phyloP scores from a whole-genome alignment of 1,139 yeast species.

The Suhomyces yuchorum region DNA sequence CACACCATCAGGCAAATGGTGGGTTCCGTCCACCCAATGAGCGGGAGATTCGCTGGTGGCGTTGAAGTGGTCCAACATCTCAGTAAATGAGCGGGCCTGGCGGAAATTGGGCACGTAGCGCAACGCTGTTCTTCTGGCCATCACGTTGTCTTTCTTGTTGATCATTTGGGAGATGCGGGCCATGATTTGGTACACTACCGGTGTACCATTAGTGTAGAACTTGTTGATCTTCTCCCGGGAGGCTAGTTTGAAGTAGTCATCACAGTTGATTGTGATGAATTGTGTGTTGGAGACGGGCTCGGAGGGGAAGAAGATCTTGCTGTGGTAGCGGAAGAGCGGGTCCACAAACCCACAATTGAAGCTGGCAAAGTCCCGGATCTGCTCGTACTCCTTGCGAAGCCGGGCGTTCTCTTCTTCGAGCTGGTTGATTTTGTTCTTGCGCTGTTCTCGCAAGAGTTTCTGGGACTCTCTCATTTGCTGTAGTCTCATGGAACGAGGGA shows the following conservation, averaged over 20 bases:
- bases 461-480: constrained; percentile 15
- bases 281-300: neutral
- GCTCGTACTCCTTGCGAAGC: constrained; percentile 4
- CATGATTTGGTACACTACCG: neutral
- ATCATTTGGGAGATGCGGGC: constrained; percentile 1
- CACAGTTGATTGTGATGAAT: neutral
- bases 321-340: neutral
- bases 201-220: constrained; percentile 8
- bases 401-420: constrained; percentile 10
- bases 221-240: constrained; percentile 7
- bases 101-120: constrained; percentile 6
- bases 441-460: constrained; percentile 11
- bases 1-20: constrained; percentile 9
- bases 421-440: constrained; percentile 8
- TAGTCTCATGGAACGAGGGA: constrained; percentile 8
- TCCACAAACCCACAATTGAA: constrained; percentile 4
- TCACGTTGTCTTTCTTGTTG: neutral
- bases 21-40: constrained; percentile 4
- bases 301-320: constrained; percentile 4
- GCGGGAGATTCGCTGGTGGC: constrained; percentile 1
- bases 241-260: neutral
- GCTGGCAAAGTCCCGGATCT: neutral
- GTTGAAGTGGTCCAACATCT: neutral
- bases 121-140: constrained; percentile 4
- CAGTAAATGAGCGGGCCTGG: neutral